Evolutionary conservation across 495 filamentous ascomycete species (phyloP).

Genomic region (Peziza echinospora): DNA sequence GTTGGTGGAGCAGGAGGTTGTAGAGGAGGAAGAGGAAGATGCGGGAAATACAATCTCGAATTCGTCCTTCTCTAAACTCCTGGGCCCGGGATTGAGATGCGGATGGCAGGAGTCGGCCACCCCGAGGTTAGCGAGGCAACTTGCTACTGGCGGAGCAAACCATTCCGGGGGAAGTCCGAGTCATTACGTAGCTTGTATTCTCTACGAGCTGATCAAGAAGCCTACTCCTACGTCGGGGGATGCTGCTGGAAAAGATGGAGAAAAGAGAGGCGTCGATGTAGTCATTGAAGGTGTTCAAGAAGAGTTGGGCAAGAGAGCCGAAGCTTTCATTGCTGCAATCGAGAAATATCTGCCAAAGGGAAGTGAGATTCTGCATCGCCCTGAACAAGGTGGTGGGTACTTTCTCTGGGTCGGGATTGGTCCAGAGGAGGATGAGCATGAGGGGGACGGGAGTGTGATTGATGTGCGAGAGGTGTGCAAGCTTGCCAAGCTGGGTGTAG

Average conservation of each 20-base stretch:
- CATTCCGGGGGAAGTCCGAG: constrained; percentile 13
- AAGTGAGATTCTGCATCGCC: constrained; percentile 6
- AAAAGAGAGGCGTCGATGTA: not conserved
- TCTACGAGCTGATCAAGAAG: constrained; percentile 4
- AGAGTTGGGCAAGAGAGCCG: not conserved
- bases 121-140: constrained; percentile 6
- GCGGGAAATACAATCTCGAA: constrained; percentile 66
- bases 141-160: constrained; percentile 11
- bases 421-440: not conserved
- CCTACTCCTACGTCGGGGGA: not conserved
- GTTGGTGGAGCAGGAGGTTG: constrained; percentile 22
- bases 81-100: constrained; percentile 54
- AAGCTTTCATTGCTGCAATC: constrained; percentile 2
- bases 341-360: constrained; percentile 4
- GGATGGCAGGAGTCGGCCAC: constrained; percentile 50
- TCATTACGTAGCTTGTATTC: constrained; percentile 10
- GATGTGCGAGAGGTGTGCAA: constrained; percentile 10
- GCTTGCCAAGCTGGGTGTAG: constrained; percentile 4
- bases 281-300: not conserved
- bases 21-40: constrained; percentile 20
- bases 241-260: not conserved
- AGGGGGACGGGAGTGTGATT: not conserved
- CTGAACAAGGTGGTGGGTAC: constrained; percentile 10
- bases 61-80: constrained; percentile 65
- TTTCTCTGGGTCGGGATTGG: constrained; percentile 15